phyloP scores from a whole-genome alignment of 2,329 filamentous ascomycete species.

The Aspergillus sp. region DNA sequence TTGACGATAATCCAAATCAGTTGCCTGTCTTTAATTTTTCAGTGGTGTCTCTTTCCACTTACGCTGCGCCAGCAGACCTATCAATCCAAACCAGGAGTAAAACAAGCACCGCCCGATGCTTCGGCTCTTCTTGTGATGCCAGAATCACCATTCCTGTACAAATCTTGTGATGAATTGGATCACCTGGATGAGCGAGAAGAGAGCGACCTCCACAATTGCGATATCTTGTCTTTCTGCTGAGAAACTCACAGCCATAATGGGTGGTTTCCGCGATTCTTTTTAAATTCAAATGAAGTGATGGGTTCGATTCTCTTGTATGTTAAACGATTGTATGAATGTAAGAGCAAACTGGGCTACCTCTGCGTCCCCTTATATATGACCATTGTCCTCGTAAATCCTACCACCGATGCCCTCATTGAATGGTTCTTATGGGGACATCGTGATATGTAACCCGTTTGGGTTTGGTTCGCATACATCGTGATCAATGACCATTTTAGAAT shows the following conservation, averaged over 20 bases:
- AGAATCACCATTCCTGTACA: constrained; percentile 21
- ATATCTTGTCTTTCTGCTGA: constrained; percentile 5
- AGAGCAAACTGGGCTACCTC: background rate
- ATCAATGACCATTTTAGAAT: constrained; percentile 17
- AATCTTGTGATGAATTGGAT: constrained; percentile 16
- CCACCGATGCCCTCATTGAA: background rate
- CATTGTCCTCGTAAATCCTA: too few species aligned
- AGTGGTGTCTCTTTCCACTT: constrained; percentile 2
- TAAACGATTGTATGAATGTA: background rate
- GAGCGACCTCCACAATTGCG: constrained; percentile 18
- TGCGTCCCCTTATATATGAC: constrained; percentile 1
- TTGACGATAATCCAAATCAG: constrained; percentile 1
- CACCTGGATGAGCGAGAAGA: constrained; percentile 18
- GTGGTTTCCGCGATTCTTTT: background rate
- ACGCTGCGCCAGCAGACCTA: constrained; percentile 21
- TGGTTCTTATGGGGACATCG: constrained; percentile 12
- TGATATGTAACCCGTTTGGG: constrained; percentile 4
- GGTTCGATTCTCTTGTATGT: background rate
- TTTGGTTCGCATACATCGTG: too few species aligned
- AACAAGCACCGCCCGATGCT: constrained; percentile 12
- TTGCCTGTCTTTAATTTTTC: background rate
- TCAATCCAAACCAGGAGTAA: constrained; percentile 23
- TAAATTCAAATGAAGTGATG: constrained; percentile 1
- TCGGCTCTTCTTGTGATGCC: constrained; percentile 18
- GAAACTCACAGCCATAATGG: background rate